Evolutionary conservation across 192 early-diverging fungal species (phyloP), one percentile per base, ranked within the genome.

Genomic region (Coemansia asiatica): DNA sequence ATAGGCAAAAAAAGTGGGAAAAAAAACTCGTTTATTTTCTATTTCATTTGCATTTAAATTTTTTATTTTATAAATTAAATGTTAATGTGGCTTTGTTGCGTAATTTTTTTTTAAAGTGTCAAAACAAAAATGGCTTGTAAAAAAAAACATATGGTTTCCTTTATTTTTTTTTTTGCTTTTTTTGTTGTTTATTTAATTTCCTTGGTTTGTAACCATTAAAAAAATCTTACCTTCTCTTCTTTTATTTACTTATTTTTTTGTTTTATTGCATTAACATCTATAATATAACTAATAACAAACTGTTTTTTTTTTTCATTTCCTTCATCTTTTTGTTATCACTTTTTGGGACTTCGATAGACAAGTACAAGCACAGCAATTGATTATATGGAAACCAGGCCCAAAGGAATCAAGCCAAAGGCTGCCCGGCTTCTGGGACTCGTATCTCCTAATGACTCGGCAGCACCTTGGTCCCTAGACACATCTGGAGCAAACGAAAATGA

Each of bases 361-460:
- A 36, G 35, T 36, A 10, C 35, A 12, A 12, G 8, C 8, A 36
- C 31, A 27, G 50, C 62, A 31, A n/a, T n/a, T n/a, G 47, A 50
- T 46, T 36, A 53, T 25, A 9, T 23, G 6, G 19, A 53, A 22
- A 10, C 25, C 29, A n/a, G n/a, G 22, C 18, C 47, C 16, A 10
- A 18, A 12, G 22, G 21, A 12, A 33, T 78, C 10, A 64, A 28
- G 61, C 76, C 79, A 33, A 81, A 81, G 64, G 79, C 79, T 12
- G 73, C 74, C 6, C 69, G 70, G 29, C 25, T 81, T 33, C 67
- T 81, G 27, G 79, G 79, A 1, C 69, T 81, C 18, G 44, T 23
- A 15, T 13, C 67, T 3, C 58, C 57, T 12, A 40, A 59, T 0
- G 31, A 10, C 10, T 19, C 48, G 12, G 15, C 50, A 19, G 25